Conservation (phyloP, 192 early-diverging fungal genomes). For the Thamnidium elegans region DNA sequence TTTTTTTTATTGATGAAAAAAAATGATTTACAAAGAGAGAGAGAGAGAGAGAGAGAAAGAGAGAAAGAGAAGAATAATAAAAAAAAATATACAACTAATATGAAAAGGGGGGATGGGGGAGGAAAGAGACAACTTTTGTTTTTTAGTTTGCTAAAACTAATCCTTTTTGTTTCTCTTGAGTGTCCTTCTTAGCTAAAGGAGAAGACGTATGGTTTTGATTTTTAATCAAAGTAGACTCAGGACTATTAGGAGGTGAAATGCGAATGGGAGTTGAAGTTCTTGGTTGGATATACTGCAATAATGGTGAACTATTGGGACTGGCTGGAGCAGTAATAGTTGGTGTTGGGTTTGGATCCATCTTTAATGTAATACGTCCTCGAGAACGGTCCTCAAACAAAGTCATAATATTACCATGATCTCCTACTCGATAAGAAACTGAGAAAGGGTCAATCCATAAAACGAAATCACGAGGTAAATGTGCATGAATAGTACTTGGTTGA, state of each 20-base stretch:
- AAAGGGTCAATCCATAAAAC: constrained; percentile 78
- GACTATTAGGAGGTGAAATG: constrained; percentile 37
- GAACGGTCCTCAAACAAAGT: constrained; percentile 66
- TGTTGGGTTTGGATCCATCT: constrained; percentile 15
- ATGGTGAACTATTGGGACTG: constrained; percentile 27
- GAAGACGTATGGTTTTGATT: constrained; percentile 13
- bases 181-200: constrained; percentile 24
- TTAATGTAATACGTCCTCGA: constrained; percentile 38
- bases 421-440: constrained; percentile 67
- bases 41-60: constrained; percentile 7
- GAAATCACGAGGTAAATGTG: constrained; percentile 63
- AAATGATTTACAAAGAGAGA: neutral
- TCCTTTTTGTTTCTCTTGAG: constrained; percentile 7
- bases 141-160: constrained; percentile 21
- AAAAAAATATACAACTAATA: too few relatives aligned
- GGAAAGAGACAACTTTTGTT: neutral
- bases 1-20: too few relatives aligned
- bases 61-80: neutral
- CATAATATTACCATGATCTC: constrained; percentile 67
- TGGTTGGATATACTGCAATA: constrained; percentile 33
- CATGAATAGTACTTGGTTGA: constrained; percentile 43
- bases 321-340: constrained; percentile 1
- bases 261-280: constrained; percentile 32
- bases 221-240: constrained; percentile 16
- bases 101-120: too few relatives aligned